Conservation (phyloP, 2,329 filamentous ascomycete genomes). For the Hypomyces perniciosus region DNA sequence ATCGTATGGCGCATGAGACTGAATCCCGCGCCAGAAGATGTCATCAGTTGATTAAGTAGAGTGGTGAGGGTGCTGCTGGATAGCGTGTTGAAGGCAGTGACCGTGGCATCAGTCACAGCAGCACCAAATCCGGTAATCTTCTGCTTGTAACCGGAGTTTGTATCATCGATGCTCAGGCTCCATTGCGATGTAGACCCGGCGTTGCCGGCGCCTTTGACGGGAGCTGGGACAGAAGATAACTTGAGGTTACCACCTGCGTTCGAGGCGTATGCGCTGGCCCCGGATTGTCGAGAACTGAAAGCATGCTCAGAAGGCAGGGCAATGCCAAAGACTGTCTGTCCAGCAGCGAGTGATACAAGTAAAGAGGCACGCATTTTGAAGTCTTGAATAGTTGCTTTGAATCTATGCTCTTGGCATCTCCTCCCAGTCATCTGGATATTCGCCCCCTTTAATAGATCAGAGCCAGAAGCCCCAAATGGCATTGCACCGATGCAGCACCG, state of each 20-base stretch:
- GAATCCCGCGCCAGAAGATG: slow-evolving; percentile 30
- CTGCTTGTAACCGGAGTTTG: slow-evolving; percentile 31
- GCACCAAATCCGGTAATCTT: slow-evolving; percentile 34
- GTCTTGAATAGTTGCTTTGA: too few relatives aligned
- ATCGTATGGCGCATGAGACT: slow-evolving; percentile 34
- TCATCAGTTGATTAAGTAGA: slow-evolving; percentile 31
- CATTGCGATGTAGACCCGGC: slow-evolving; percentile 30
- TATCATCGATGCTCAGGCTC: slow-evolving; percentile 32
- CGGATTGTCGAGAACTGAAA: slow-evolving; percentile 2
- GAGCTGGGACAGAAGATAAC: slow-evolving; percentile 26
- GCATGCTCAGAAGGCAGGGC: slow-evolving; percentile 5
- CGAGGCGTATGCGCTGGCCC: slow-evolving; percentile 26
- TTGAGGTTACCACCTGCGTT: slow-evolving; percentile 31
- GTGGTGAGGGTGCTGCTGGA: slow-evolving; percentile 22
- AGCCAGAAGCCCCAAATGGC: too few relatives aligned
- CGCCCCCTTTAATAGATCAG: too few relatives aligned
- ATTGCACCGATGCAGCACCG: too few relatives aligned
- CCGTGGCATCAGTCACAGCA: slow-evolving; percentile 35
- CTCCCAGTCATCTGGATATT: too few relatives aligned
- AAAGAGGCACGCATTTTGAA: slow-evolving; percentile 9
- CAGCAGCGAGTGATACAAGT: slow-evolving; percentile 2
- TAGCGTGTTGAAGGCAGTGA: slow-evolving; percentile 30
- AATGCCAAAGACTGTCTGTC: slow-evolving; percentile 5
- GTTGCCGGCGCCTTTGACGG: slow-evolving; percentile 28
- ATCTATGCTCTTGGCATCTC: too few relatives aligned